Base-by-base conservation (phyloP, 352 stramenopile species). In the Phytophthora constricta region DNA sequence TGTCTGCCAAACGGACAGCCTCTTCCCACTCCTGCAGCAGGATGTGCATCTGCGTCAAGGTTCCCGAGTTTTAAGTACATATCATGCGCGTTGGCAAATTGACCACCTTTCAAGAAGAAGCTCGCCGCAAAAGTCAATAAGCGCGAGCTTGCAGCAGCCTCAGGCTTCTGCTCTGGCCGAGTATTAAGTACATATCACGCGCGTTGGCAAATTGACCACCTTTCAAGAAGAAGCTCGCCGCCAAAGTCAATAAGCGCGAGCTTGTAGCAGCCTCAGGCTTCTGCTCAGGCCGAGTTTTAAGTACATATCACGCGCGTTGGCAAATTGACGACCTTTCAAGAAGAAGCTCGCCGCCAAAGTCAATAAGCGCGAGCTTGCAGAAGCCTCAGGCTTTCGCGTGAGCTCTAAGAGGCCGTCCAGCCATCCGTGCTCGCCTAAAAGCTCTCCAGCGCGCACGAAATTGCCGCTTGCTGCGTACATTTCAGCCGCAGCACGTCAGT, bases 391-490 rank as follows among this genome's bases (percentile, higher is more conserved):
- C 20, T 79, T 83, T 4, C 86, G 78, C 3, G 80, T 86, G 37
- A 98, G 76, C 7, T 92, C 79, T 20, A 97, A 75, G 25, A 98
- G 73, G 19, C 96, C 86, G 13, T 96, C 87, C 25, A 87, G 82
- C 88, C 92, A 97, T 17, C 90, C 86, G 19, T 90, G 77, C 23
- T 92, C 87, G 48, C 90, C 87, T 62, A 97, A 84, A 57, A 98
- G 90, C 56, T 96, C 76, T 39, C 95, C 80, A 14, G 91, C 92
- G 31, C 86, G 80, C 22, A 93, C 57, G 25, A 86, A 66, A 47
- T 97, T 86, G n/a, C 91, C 91, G 50, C 87, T 93, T 31, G 91
- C 86, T 5, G 90, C 77, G 62, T 97, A 98, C 88, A 98, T 96
- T 58, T 97, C 89, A 2, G 92, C 88, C 0, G 96, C 95, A 7